Base-by-base conservation (phyloP, 352 stramenopile genomes). In the Bremia lactucae region DNA sequence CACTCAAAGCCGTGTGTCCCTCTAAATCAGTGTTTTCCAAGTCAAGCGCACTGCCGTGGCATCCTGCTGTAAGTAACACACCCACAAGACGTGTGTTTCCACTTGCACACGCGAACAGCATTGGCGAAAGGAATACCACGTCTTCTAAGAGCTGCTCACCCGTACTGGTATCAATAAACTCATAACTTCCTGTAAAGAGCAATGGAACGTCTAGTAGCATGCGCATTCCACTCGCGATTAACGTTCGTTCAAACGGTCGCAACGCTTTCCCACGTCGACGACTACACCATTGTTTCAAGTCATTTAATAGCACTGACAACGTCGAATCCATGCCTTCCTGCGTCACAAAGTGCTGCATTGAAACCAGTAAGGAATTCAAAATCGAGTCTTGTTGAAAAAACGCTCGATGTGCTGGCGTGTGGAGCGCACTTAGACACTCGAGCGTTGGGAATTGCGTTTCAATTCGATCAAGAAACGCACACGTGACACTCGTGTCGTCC, bases 11-110 rank as follows among this genome's bases (percentile, higher is more conserved):
- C 14, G 68, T 71, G 23, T 71, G 59, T 8, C 72, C 65, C 21
- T 85, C 63, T 16, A 71, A 68, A 44, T 91, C 70, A 0, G 76
- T 89, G 29, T 81, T 72, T 14, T 87, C 70, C 26, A 86, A 52
- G 18, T 63, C 52, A n/a, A 55, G 45, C 5, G 31, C 33, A n/a
- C 5, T 20, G 19, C 41, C 40, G 25, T 42, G 47, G 6, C 16
- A 18, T 16, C 50, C 57, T 9, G 52, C 38, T 6, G 31, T 49
- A 11, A 89, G 33, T 11, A 92, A 48, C 13, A 40, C 42, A 2
- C 57, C 46, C 22, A 88, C 44, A 14, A 86, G 26, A 16, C 62
- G 61, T 3, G 63, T 72, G 11, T 71, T 60, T 0, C 74, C 70
- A 7, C 69, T 68, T 6, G 80, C 68, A 37, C 72, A 86, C 19